A percentile compares a stretch with the other conserved stretches of the same genome.
These are phyloP conservation scores for Dictyostelium intermedium DNA, from an alignment of 78 protist species.

Conservation along the genomic window DNA sequence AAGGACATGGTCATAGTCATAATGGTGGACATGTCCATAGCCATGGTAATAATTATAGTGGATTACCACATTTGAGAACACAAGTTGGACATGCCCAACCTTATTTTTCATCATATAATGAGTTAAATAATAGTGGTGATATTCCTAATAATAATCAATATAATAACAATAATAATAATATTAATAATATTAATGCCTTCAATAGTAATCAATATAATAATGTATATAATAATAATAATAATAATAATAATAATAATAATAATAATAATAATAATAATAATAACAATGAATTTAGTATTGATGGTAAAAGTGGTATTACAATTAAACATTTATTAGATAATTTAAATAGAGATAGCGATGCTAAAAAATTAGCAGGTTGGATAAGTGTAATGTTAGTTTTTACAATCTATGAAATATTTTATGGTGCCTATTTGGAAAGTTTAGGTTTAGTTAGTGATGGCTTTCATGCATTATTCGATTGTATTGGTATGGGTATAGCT, in stretches of 20 bases:
- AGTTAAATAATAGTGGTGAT: neutral
- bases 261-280: neutral
- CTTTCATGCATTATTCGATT: slow-evolving; percentile 74
- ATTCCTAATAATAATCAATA: neutral
- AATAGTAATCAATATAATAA: too few species aligned
- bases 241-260: neutral
- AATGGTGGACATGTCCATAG: neutral
- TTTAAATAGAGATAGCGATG: slow-evolving; percentile 42
- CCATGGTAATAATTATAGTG: neutral
- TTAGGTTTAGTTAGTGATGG: slow-evolving; percentile 77
- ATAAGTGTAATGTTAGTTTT: slow-evolving; percentile 53
- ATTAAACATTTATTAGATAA: slow-evolving; percentile 1
- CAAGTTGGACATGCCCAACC: slow-evolving; percentile 11
- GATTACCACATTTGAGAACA: neutral
- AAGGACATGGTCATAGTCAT: slow-evolving; percentile 10
- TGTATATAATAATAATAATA: neutral
- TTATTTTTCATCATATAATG: neutral
- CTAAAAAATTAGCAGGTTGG: slow-evolving; percentile 52
- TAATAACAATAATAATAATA: neutral
- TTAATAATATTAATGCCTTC: too few species aligned
- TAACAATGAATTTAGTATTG: neutral
- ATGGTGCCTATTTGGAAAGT: slow-evolving; percentile 73
- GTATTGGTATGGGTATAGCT: slow-evolving; percentile 65
- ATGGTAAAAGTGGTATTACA: neutral
- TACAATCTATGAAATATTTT: slow-evolving; percentile 64